Evolutionary conservation across 2,329 filamentous ascomycete genomes (phyloP), one percentile per base, ranked within the genome.

Genomic region (Aphanocladium album): DNA sequence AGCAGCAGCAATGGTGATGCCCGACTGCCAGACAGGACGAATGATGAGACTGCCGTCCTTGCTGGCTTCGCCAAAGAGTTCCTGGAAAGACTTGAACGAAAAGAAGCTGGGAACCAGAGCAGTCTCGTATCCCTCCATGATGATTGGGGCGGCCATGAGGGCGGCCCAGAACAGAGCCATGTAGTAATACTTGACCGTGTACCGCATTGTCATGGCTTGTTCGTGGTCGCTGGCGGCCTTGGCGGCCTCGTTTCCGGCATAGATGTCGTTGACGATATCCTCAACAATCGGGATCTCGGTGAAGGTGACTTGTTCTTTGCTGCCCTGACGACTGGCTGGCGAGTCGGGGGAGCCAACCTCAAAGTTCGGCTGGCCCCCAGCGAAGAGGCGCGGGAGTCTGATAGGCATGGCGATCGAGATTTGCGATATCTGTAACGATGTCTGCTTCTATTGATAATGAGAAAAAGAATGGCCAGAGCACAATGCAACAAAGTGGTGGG

Each of bases 61-160:
- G 16, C 4, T 33, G 33, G 23, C 43, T 5, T 11, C 23, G 11
- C 65, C 65, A 33, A 60, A 65, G 33, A 45, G 21, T 0, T 35
- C 3, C 27, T 50, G 37, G 46, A 67, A 65, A 19, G 58, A 16
- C 49, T 41, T 27, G 33, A 60, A 63, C 7, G 62, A 63, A 43
- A 64, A 65, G 62, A 65, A 63, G 43, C 53, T 63, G 6, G 65
- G 58, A n/a, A 65, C 62, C 2, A 75, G 64, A 9, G 64, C 61
- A 21, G 67, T 70, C 12, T 69, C 62, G 6, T 71, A 72, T 2
- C 73, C 72, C 6, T 73, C 77, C 39, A 76, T 76, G 17, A 70
- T 68, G 2, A 80, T 65, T 6, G 71, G 63, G n/a, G 65, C 62
- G 4, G 65, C 65, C 65, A 65, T 64, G 8, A 63, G n/a, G 6